Evolutionary conservation across 2,329 filamentous ascomycete genomes (phyloP), one percentile per base, ranked within the genome.

Genomic region (Acrocalymma vagum): DNA sequence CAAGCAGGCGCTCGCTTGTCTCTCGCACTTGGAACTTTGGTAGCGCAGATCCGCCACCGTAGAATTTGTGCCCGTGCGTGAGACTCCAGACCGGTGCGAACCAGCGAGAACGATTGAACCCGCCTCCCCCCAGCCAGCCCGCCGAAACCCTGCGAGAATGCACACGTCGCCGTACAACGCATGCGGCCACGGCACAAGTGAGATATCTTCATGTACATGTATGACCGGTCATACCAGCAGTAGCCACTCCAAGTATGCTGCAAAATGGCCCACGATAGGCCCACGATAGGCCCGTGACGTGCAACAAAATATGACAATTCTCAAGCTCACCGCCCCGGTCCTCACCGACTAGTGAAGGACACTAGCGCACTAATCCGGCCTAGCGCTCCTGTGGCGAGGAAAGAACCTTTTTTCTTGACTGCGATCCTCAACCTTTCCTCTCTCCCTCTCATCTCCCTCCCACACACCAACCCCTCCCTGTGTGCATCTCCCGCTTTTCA

Each of bases 401-500:
- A 5, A 6, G 3, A 17, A 21, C 23, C 17, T n/a, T 20, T 38
- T 32, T 39, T 42, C 35, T 39, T 40, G 32, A 16, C 27, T 29
- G 34, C 26, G 31, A 40, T 25, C 24, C 24, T 36, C 28, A 39
- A 27, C 43, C 37, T 36, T 42, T n/a, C n/a, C n/a, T n/a, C 51
- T 46, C 37, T 51, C 50, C 51, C 47, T 48, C 58, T 53, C 53
- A 51, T 52, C 46, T 48, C 33, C 48, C 54, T 40, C 57, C 55
- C 55, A 55, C 53, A 50, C 61, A 58, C 53, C 51, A 56, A 57
- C 57, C 48, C 46, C 48, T 58, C 54, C 45, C 45, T 57, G 61
- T 69, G 62, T 66, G 60, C 58, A 42, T 44, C 46, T 53, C 44
- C 58, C 58, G 60, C 48, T 53, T 44, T 52, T 51, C 48, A 53